A percentile compares a stretch with the other conserved stretches of the same genome.
Evolutionary conservation across 129 eudicot species (phyloP).

Genomic region (Flaveria linearis): DNA sequence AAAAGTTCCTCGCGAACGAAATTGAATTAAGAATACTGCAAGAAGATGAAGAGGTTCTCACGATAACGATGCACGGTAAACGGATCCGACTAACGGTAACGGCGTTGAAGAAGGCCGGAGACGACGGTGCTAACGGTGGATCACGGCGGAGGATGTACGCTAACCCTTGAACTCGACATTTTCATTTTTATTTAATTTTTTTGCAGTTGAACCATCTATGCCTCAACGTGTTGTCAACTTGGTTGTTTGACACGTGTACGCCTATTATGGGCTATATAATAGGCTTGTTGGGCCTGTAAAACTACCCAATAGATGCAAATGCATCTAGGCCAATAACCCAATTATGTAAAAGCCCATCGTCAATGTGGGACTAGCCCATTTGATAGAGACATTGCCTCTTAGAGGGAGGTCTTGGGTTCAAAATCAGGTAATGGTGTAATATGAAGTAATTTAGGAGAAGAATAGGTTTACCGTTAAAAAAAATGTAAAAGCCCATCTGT

Average conservation of each 20-base stretch:
- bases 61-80: slow-evolving; percentile 29
- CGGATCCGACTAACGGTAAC: slow-evolving; percentile 26
- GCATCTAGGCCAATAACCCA: no score
- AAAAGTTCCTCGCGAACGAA: slow-evolving; percentile 55
- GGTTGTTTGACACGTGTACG: neutral
- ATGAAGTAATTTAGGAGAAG: no score
- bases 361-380: no score
- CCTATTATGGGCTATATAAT: neutral
- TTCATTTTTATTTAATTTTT: slow-evolving; percentile 4
- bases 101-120: slow-evolving; percentile 20
- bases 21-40: slow-evolving; percentile 14
- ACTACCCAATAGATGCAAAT: no score
- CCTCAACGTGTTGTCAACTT: slow-evolving; percentile 5
- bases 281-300: no score
- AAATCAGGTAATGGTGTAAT: no score
- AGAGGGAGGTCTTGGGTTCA: no score
- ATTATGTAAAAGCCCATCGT: no score
- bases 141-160: slow-evolving; percentile 60
- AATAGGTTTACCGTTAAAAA: no score
- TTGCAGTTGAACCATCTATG: slow-evolving; percentile 11
- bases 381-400: no score
- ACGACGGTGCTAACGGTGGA: slow-evolving; percentile 42
- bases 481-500: no score
- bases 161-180: slow-evolving; percentile 36
- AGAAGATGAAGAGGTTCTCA: slow-evolving; percentile 14